Evolutionary conservation across 306 rosid species (phyloP), one percentile per base, ranked within the genome.

Genomic region (Medicago ruthenica): DNA sequence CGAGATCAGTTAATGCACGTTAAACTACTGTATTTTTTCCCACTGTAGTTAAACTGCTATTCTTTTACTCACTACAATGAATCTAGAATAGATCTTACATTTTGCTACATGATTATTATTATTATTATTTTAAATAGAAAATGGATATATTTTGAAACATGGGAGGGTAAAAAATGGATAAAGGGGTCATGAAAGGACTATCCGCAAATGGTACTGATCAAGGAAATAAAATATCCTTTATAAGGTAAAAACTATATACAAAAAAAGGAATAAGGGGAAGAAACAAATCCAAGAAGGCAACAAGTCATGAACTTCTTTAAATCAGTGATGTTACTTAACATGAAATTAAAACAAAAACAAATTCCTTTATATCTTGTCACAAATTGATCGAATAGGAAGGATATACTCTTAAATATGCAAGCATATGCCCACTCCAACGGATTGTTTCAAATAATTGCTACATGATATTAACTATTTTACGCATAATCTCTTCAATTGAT

Each of bases 401-500:
- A 70, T 42, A 71, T 20, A 24, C 58, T 40, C 67, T 57, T 40
- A 17, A 17, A 24, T 31, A 41, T 69, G 83, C 61, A 54, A 63
- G 61, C 31, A 64, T 72, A 60, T 60, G 42, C 76, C 61, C 53
- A 63, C 53, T 10, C 17, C 18, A 54, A 65, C 4, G 47, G 4
- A 65, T 61, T 41, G 50, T 73, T 64, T 48, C 61, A 54, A 54
- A 65, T 59, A 60, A 27, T 50, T 17, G 73, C 34, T 61, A 14
- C 53, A 22, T 64, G 68, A 45, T 54, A 55, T 70, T 71, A 76
- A 70, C 72, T 37, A 41, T 83, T 79, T 80, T 59, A 39, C 39
- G 34, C 42, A 37, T 22, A 67, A 18, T 37, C 24, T 72, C 61
- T 62, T 66, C 39, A 61, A 51, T 73, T 74, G 65, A 74, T 77